Base-by-base conservation (phyloP, 1,139 yeast genomes). In the Kluyveromyces sp. region DNA sequence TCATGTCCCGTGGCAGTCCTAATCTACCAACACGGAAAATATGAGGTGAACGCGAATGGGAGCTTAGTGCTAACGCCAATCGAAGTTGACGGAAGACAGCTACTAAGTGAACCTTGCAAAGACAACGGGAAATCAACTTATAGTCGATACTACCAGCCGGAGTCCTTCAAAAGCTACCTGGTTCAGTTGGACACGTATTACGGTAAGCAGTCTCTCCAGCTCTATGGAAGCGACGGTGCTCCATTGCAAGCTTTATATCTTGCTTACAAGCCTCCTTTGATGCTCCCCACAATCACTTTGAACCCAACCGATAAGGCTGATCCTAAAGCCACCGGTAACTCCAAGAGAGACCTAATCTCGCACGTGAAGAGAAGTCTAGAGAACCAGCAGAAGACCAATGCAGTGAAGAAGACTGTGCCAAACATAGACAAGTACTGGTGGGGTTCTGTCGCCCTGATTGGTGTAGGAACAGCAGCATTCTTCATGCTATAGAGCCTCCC, bases 191-290 rank as follows among this genome's bases (percentile, higher is more conserved):
- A 87, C 63, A 69, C 74, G 13, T 92, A 89, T 68, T 84, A 85
- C 57, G 98, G 97, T 20, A 75, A 85, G 58, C 80, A 80, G 66
- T 75, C 78, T 50, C 73, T 92, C 46, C 83, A 82, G 50, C 70
- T 92, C 49, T 83, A 74, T 66, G 80, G 83, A 67, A 83, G 77
- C 55, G 95, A 88, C 63, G 97, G 97, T 17, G 66, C 85, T 17
- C 78, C 78, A 45, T 68, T 84, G 73, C 94, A 87, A 54, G 97
- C 98, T 0, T 67, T 92, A 56, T 92, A 86, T 64, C 74, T 92
- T 65, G 95, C 94, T 2, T 92, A 89, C 69, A 77, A 75, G 58
- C 98, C 98, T 7, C 95, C 98, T 16, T 73, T 83, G 75, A 92
- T 92, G 98, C 76, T 92, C 51, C 98, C 98, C 18, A 92, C 98